Percentiles rank a stretch among this genome's conserved stretches.
These are phyloP conservation scores for Myxozyma monticola DNA, from an alignment of 805 yeast genomes.

Conservation along the genomic window DNA sequence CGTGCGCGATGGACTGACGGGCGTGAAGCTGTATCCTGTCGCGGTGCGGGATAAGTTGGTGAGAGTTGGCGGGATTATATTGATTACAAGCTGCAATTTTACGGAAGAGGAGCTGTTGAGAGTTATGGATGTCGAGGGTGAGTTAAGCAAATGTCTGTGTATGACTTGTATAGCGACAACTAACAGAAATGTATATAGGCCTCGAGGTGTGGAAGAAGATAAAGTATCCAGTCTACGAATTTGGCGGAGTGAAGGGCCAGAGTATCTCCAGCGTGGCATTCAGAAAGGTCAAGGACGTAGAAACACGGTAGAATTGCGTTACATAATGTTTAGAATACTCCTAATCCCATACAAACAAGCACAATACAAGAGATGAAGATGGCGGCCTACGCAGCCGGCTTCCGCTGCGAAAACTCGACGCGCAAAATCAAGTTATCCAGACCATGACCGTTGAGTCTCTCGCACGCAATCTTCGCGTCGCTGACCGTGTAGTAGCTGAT, in stretches of 20 bases:
- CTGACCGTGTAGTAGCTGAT: slow-evolving; percentile 71
- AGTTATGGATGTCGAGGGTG: slow-evolving; percentile 49
- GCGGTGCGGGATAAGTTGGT: slow-evolving; percentile 57
- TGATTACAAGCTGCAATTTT: slow-evolving; percentile 91
- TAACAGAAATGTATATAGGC: slow-evolving; percentile 32
- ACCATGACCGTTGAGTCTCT: slow-evolving; percentile 82
- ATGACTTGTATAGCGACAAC: neutral
- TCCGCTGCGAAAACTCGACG: slow-evolving; percentile 44
- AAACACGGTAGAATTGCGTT: too few relatives aligned
- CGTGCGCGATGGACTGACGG: slow-evolving; percentile 45
- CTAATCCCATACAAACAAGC: too few relatives aligned
- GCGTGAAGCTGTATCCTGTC: slow-evolving; percentile 54
- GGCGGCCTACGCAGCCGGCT: slow-evolving; percentile 7
- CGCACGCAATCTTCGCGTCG: slow-evolving; percentile 76
- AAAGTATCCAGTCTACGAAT: slow-evolving; percentile 77
- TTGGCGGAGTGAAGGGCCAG: slow-evolving; percentile 87
- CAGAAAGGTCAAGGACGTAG: slow-evolving; percentile 9
- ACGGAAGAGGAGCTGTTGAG: slow-evolving; percentile 72
- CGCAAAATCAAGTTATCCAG: slow-evolving; percentile 80
- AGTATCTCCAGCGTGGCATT: slow-evolving; percentile 88
- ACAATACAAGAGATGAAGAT: too few relatives aligned
- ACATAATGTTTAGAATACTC: too few relatives aligned
- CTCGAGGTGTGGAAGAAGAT: slow-evolving; percentile 65
- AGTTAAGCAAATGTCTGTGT: too few relatives aligned
- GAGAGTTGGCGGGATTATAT: slow-evolving; percentile 56